Base-by-base conservation (phyloP, 2,329 filamentous ascomycete genomes). In the Akanthomyces dipterigenus region DNA sequence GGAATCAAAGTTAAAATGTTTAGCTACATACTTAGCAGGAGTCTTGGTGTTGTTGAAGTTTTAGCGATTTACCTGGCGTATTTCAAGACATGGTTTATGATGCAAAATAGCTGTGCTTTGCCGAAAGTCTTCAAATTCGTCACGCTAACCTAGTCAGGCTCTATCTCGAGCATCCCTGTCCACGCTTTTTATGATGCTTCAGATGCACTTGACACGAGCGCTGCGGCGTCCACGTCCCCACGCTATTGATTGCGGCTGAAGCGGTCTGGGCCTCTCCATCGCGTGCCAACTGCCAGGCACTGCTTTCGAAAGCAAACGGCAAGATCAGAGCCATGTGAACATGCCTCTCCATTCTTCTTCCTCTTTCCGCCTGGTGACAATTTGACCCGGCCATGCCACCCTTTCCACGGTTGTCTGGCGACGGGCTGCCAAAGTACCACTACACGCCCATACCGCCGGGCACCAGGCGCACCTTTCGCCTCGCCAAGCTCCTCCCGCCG, bases 401-500 rank as follows among this genome's bases (percentile, higher is more conserved):
- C 3, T 38, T 46, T 7, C 18, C 40, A 26, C 42, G 24, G 36
- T 12, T 45, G 40, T 28, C 65, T 42, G 48, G 57, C 49, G 40
- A 40, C 14, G 20, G 49, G 28, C 49, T 54, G 40, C 45, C 38
- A 11, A 38, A 54, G 28, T 61, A 61, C 42, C 14, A 51, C n/a
- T 67, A 67, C 40, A 24, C 55, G 5, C 51, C 60, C 2, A 55
- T 67, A 16, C 59, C 62, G 31, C 22, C 20, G 2, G 28, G 40
- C 34, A 40, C 31, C 31, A 9, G 4, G 49, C 62, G 3, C 42
- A 54, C 34, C 46, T 71, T 72, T 48, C 70, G 70, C 14, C 43
- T 69, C 16, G 64, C 70, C 28, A 66, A 64, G 20, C 67, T 71
- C 18, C 64, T 70, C 1, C 62, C 66, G 2, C 63, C 67, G 1